phyloP scores from a whole-genome alignment of 1,284 basidiomycete genomes.

The Prillingera fragicola region DNA sequence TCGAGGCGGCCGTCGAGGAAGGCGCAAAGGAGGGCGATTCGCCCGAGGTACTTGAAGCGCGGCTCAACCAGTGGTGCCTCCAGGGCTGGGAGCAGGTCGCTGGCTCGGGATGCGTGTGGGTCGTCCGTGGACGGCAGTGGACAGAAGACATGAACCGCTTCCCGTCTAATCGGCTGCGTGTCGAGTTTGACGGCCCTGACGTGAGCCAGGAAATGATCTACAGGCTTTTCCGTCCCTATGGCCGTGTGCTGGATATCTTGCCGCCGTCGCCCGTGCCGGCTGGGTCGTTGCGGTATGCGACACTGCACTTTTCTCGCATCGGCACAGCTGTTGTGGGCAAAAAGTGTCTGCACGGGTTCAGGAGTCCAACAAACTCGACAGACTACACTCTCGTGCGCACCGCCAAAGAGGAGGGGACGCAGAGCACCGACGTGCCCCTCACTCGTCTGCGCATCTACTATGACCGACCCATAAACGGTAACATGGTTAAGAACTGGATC shows the following conservation, averaged over 20 bases:
- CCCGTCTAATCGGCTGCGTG: slow-evolving; percentile 63
- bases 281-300: slow-evolving; percentile 63
- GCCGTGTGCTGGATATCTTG: slow-evolving; percentile 65
- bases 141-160: slow-evolving; percentile 82
- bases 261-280: slow-evolving; percentile 60
- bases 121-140: slow-evolving; percentile 78
- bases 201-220: slow-evolving; percentile 62
- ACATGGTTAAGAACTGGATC: slow-evolving; percentile 76
- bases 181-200: slow-evolving; percentile 83
- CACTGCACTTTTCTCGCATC: slow-evolving; percentile 59
- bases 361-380: slow-evolving; percentile 45
- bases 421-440: slow-evolving; percentile 24
- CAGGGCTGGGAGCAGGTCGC: slow-evolving; percentile 23
- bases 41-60: not conserved
- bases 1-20: slow-evolving; percentile 1
- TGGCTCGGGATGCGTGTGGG: slow-evolving; percentile 62
- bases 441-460: slow-evolving; percentile 66
- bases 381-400: slow-evolving; percentile 35
- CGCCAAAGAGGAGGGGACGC: slow-evolving; percentile 8
- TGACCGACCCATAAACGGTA: slow-evolving; percentile 67
- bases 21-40: slow-evolving; percentile 17
- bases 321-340: slow-evolving; percentile 73
- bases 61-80: no score
- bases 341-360: slow-evolving; percentile 75
- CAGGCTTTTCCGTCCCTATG: slow-evolving; percentile 60